phyloP scores from a whole-genome alignment of 2,329 filamentous ascomycete species.

The Salinomyces thailandicus region DNA sequence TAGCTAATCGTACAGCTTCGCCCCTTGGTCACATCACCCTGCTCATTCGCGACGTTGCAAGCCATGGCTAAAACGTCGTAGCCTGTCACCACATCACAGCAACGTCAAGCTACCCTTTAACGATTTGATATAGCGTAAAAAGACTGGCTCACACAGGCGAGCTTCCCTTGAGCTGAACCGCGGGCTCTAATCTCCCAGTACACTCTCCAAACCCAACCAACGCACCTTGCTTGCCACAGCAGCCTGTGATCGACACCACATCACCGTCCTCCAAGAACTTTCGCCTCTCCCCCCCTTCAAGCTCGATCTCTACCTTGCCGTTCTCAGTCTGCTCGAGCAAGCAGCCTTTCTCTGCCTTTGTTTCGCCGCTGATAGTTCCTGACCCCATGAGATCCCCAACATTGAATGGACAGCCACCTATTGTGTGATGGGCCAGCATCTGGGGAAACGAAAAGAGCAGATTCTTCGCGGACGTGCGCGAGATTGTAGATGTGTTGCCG shows the following conservation, averaged over 20 bases:
- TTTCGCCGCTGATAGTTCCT: constrained; percentile 63
- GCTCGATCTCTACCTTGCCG: constrained; percentile 53
- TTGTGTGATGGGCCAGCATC: constrained; percentile 70
- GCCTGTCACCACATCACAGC: too few relatives aligned
- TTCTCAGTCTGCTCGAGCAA: constrained; percentile 61
- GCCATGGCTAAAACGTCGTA: too few relatives aligned
- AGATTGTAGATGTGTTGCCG: constrained; percentile 41
- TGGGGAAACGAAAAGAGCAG: constrained; percentile 75
- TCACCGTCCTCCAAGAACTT: constrained; percentile 68
- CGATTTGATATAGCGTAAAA: too few relatives aligned
- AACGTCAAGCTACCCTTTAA: too few relatives aligned
- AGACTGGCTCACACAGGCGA: too few relatives aligned
- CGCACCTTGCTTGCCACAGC: constrained; percentile 49
- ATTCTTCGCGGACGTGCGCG: constrained; percentile 51
- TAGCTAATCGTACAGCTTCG: too few relatives aligned
- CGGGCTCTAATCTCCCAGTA: constrained; percentile 49
- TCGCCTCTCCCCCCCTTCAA: constrained; percentile 56
- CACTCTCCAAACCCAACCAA: constrained; percentile 71
- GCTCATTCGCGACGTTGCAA: too few relatives aligned
- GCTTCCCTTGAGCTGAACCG: constrained; percentile 2
- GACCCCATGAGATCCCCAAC: constrained; percentile 67
- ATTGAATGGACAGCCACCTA: constrained; percentile 64
- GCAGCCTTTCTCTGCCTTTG: constrained; percentile 51
- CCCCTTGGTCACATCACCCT: too few relatives aligned
- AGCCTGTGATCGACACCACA: constrained; percentile 54